Evolutionary conservation across 495 filamentous ascomycete genomes (phyloP).

Genomic region (Trichoderma parareesei): DNA sequence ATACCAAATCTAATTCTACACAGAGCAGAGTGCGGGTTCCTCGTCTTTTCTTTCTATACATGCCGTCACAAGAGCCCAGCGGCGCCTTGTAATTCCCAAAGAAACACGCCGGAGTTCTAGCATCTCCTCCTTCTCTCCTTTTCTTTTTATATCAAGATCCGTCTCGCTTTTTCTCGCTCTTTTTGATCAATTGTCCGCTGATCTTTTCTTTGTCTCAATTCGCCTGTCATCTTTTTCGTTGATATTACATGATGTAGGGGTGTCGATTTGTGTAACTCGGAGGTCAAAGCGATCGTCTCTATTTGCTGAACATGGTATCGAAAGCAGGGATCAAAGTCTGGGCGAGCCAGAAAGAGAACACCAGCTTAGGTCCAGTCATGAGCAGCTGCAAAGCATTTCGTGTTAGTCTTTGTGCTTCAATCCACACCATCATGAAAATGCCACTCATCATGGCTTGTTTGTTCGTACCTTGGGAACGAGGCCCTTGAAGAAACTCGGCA

Average conservation of each 20-base stretch:
- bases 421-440: neutral
- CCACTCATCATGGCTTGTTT: neutral
- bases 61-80: neutral
- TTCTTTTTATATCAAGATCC: neutral
- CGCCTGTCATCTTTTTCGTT: neutral
- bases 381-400: slow-evolving; percentile 48
- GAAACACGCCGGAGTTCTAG: neutral
- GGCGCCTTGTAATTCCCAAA: neutral
- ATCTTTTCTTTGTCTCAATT: neutral
- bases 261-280: neutral
- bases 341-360: slow-evolving; percentile 99
- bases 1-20: neutral
- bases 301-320: slow-evolving; percentile 28
- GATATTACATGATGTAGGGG: neutral
- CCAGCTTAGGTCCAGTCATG: slow-evolving; percentile 97
- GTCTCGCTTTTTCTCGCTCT: neutral
- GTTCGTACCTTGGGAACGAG: slow-evolving; percentile 71
- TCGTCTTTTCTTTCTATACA: neutral
- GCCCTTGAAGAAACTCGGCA: slow-evolving; percentile 91
- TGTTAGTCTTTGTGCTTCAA: slow-evolving; percentile 14
- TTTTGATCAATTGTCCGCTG: no score
- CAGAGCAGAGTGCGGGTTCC: neutral
- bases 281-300: neutral
- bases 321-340: slow-evolving; percentile 76
- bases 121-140: neutral